Base-by-base conservation (phyloP, 768 basidiomycete species). In the Leccinum sublutescens region DNA sequence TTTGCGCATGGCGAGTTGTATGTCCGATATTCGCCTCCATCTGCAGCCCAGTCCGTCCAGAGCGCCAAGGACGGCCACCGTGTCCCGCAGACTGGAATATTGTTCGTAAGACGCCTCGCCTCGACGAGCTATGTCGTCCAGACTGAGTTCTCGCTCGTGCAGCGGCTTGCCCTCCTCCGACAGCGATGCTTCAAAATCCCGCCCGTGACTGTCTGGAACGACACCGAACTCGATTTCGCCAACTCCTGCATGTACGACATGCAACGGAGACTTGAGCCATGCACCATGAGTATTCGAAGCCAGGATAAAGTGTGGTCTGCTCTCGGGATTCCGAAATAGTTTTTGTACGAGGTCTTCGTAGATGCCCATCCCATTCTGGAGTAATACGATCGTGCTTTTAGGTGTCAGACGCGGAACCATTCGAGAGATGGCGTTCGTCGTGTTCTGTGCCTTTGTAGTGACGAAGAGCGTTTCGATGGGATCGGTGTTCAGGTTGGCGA, bases 351-450 rank as follows among this genome's bases (percentile, higher is more conserved):
- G 79, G 60, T 84, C 76, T 57, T 98, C 95, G 72, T 93, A 91
- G 9, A 95, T 76, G 11, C 94, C 96, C 86, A 97, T 91, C 25
- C 96, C 96, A 70, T 96, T 96, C 68, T 96, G 92, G 55, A 98
- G 74, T n/a, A 99, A 82, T 2, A 96, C 91, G 63, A 98, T 86
- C 36, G 95, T 96, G 48, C 88, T 89, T 52, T 81, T 72, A 0
- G 80, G 69, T 4, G 80, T 78, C 19, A 98, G 74, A 17, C 93
- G 83, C 12, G 83, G 84, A 17, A 81, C 74, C 56, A 98, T 81
- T 0, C 72, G 68, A 17, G 74, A 71, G 36, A 99, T 64, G 4
- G 88, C 85, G 3, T 71, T 67, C 4, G 87, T 53, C 4, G 89
- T 89, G 9, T 81, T 77, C 15, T 85, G 80, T 1, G 92, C 88